These are phyloP conservation scores for Flaveria trinervia DNA, from an alignment of 129 eudicot species.

Conservation along the genomic window DNA sequence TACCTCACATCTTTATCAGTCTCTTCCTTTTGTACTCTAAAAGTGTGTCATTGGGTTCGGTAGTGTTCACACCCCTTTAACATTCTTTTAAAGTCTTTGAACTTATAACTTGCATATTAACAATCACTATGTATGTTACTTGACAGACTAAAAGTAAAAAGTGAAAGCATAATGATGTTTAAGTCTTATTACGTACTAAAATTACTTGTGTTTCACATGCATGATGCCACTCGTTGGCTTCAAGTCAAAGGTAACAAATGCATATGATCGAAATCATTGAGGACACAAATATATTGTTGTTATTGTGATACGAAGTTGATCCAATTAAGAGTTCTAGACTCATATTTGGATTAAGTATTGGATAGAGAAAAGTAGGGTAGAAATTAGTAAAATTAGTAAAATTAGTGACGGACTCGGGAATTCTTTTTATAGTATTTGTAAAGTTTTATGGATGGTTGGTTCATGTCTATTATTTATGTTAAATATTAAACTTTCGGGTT, in stretches of 20 bases:
- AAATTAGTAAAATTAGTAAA: no score
- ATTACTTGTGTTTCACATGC: conserved; percentile 34
- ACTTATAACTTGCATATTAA: background rate
- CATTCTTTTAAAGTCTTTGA: background rate
- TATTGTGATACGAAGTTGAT: background rate
- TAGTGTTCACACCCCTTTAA: conserved; percentile 11
- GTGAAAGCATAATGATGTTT: conserved; percentile 34
- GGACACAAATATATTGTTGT: conserved; percentile 26
- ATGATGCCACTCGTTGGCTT: conserved; percentile 48
- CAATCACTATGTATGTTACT: background rate
- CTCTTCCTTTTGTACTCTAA: conserved; percentile 15
- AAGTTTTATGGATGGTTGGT: no score
- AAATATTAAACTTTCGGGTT: no score
- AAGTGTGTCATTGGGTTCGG: background rate
- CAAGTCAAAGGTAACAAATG: conserved; percentile 46
- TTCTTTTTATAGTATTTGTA: no score
- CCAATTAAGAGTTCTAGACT: no score
- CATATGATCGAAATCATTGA: conserved; percentile 35
- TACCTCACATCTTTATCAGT: conserved; percentile 20
- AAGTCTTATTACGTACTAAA: conserved; percentile 28
- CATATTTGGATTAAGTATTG: no score
- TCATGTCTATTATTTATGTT: no score
- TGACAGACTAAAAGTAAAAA: conserved; percentile 10
- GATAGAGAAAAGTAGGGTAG: no score
- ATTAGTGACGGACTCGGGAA: no score